A percentile compares a stretch with the other conserved stretches of the same genome.
phyloP scores from a whole-genome alignment of 1,284 basidiomycete genomes.

The Ceratobasidium sp. region DNA sequence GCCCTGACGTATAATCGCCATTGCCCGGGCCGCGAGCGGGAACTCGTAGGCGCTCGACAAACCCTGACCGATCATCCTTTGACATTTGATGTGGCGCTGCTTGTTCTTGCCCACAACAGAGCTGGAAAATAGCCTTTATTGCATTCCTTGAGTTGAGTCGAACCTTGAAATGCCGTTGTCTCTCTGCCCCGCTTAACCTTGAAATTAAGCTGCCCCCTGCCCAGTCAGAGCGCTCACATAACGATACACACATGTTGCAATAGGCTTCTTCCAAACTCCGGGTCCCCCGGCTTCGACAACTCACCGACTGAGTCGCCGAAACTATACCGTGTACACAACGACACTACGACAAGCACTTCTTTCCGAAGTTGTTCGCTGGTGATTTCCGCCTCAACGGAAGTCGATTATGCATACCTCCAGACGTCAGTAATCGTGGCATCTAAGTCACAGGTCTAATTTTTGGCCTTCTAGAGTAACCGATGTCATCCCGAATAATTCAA shows the following conservation, averaged over 20 bases:
- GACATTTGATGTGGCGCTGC: too few relatives aligned
- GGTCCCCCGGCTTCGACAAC: constrained; percentile 30
- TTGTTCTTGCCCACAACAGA: too few relatives aligned
- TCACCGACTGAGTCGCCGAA: too few relatives aligned
- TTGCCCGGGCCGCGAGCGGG: too few relatives aligned
- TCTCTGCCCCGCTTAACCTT: too few relatives aligned
- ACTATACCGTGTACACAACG: constrained; percentile 19
- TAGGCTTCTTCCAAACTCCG: neutral
- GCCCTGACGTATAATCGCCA: neutral
- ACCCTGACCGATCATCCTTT: too few relatives aligned
- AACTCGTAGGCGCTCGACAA: too few relatives aligned
- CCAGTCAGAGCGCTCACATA: neutral
- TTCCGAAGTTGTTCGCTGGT: constrained; percentile 34
- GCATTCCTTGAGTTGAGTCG: too few relatives aligned
- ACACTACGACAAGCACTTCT: neutral
- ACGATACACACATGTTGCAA: neutral
- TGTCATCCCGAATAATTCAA: constrained; percentile 32
- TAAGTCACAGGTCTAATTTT: constrained; percentile 29
- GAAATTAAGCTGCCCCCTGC: neutral
- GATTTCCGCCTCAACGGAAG: constrained; percentile 5
- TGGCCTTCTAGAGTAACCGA: constrained; percentile 25
- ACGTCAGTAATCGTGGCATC: neutral
- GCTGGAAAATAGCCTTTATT: too few relatives aligned
- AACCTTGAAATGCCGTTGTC: too few relatives aligned
- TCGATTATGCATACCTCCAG: constrained; percentile 1